These are phyloP conservation scores for Tricholoma sp. DNA, from an alignment of 768 basidiomycete species.

Conservation along the genomic window DNA sequence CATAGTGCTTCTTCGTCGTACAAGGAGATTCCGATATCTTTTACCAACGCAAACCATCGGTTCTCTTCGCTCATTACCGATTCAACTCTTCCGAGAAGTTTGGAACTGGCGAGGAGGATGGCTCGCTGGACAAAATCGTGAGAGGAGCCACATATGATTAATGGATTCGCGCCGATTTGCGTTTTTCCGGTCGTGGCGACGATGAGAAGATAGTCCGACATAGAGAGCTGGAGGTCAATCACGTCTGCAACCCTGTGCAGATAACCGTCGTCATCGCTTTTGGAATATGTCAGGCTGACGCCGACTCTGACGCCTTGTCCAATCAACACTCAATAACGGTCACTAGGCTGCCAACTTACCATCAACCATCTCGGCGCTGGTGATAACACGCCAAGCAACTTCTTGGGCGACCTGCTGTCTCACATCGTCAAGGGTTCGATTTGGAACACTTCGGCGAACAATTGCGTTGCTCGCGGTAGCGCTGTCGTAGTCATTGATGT, in stretches of 20 bases:
- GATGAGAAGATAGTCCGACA: conserved; percentile 47
- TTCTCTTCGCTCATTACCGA: conserved; percentile 27
- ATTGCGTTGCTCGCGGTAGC: background rate
- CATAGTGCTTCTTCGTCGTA: conserved; percentile 66
- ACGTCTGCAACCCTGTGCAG: conserved; percentile 48
- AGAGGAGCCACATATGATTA: conserved; percentile 57
- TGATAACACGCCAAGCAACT: conserved; percentile 50
- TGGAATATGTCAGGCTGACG: conserved; percentile 57
- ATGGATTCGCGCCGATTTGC: conserved; percentile 28
- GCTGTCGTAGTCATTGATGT: background rate
- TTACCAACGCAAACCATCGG: conserved; percentile 43
- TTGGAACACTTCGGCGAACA: conserved; percentile 9
- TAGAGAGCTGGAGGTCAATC: conserved; percentile 36
- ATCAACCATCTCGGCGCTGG: conserved; percentile 43
- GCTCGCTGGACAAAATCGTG: conserved; percentile 60
- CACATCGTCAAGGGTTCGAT: conserved; percentile 56
- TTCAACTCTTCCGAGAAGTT: conserved; percentile 62
- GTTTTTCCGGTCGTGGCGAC: conserved; percentile 43
- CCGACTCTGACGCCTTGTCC: conserved; percentile 45
- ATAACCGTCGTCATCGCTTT: conserved; percentile 51
- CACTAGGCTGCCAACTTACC: conserved; percentile 21
- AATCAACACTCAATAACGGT: background rate
- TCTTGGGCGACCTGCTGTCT: conserved; percentile 55
- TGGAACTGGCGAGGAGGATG: conserved; percentile 56
- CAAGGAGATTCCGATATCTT: conserved; percentile 45